Evolutionary conservation across 306 rosid species (phyloP), one percentile per base, ranked within the genome.

Genomic region (Cucurbita maxima): DNA sequence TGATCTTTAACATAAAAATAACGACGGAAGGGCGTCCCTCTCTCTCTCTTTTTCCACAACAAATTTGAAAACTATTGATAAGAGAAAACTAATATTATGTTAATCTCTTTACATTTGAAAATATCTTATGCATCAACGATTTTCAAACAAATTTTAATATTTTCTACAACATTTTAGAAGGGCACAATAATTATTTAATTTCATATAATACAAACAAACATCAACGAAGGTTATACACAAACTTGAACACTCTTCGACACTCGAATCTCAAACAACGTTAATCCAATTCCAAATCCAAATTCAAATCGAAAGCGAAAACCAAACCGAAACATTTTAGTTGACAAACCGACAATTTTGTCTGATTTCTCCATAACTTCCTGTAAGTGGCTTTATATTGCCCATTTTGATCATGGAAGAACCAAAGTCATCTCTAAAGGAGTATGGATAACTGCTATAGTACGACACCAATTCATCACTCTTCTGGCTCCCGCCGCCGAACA

Each of bases 301-400:
- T 1, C 4, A 6, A 58, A 58, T 48, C n/a, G 14, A 48, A 48
- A 12, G 4, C 53, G 1, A 48, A 48, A 13, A 13, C 4, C 53
- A 44, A 44, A 41, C 2, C 45, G 8, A 41, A 41, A 7, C 11
- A 12, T 48, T 12, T 45, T 72, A 79, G 67, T 79, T 82, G 57
- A 76, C 20, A 63, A 44, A 5, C 58, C 83, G 67, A 57, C 85
- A 82, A 4, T 82, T 79, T 52, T 12, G 5, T 25, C 85, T 67
- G 22, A 82, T 38, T 54, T 82, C 83, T 19, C 85, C 85, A 6
- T 58, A 11, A 25, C 4, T 58, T 37, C 83, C 83, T 4, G 74
- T 82, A 12, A 82, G 85, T 38, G 82, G 80, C 12, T 79, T 79
- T 8, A 82, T 36, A 70, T 79, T 82, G 1, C 85, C 83, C 85